A percentile compares a stretch with the other conserved stretches of the same genome.
phyloP scores from a whole-genome alignment of 768 basidiomycete genomes.

The Trametes villosa region DNA sequence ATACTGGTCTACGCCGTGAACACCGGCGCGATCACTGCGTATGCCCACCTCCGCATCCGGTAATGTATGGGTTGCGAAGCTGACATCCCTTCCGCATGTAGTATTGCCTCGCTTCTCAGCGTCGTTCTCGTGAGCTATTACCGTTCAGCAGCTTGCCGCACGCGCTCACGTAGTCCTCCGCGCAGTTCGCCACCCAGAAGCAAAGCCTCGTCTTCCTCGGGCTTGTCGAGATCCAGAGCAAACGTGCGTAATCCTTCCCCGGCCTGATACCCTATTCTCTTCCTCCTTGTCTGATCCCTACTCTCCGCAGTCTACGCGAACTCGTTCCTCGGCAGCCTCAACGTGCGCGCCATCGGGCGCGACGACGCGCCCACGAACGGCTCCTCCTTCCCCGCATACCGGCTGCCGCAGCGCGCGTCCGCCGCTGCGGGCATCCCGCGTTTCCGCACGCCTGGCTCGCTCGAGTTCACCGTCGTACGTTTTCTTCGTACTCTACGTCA shows the following conservation, averaged over 20 bases:
- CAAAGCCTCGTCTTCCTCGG: constrained; percentile 12
- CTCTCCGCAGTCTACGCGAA: constrained; percentile 5
- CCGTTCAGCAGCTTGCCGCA: too few relatives aligned
- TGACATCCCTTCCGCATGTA: neutral
- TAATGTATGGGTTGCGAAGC: too few relatives aligned
- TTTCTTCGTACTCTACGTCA: too few relatives aligned
- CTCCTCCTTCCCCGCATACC: neutral
- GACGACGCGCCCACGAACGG: neutral
- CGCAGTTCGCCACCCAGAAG: constrained; percentile 6
- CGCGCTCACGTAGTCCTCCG: neutral
- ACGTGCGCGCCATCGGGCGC: neutral
- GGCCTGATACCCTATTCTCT: neutral
- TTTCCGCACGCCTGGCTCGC: neutral
- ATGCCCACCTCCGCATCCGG: neutral
- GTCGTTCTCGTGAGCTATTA: constrained; percentile 4
- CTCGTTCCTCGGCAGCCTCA: constrained; percentile 11
- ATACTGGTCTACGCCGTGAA: constrained; percentile 13
- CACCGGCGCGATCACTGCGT: constrained; percentile 11
- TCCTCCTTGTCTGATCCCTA: neutral
- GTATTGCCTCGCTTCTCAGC: constrained; percentile 4
- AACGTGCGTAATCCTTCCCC: neutral
- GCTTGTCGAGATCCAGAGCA: constrained; percentile 14
- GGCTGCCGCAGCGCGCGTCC: constrained; percentile 4
- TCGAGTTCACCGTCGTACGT: constrained; percentile 2
- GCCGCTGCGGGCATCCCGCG: neutral